Evolutionary conservation across 1,139 yeast genomes (phyloP).

Genomic region (Kluyveromyces sp.): DNA sequence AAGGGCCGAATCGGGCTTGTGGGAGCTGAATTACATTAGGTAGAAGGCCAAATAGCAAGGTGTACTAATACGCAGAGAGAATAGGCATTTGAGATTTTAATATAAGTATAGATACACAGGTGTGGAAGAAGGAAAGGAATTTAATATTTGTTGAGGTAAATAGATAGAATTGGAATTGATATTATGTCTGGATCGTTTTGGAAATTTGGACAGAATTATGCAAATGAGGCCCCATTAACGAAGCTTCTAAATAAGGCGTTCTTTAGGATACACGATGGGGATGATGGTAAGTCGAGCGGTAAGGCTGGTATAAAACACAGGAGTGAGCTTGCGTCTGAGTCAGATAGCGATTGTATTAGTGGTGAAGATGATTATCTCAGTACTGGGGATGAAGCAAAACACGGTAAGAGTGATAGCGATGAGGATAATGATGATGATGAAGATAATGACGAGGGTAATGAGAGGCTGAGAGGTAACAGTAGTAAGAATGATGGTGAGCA

Average conservation of each 20-base stretch:
- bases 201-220: slow-evolving; percentile 83
- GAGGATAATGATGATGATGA: slow-evolving; percentile 7
- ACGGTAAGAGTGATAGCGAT: slow-evolving; percentile 10
- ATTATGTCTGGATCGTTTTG: slow-evolving; percentile 77
- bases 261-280: slow-evolving; percentile 35
- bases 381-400: neutral
- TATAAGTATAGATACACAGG: no score
- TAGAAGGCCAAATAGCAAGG: no score
- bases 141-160: no score
- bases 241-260: slow-evolving; percentile 47
- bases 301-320: slow-evolving; percentile 31
- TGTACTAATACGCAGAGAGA: no score
- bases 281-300: neutral
- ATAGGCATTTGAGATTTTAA: no score
- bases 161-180: no score
- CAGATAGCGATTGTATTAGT: slow-evolving; percentile 12
- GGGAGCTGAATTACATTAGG: no score
- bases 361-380: slow-evolving; percentile 14
- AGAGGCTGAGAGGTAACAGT: slow-evolving; percentile 14
- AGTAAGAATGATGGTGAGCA: slow-evolving; percentile 7
- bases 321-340: slow-evolving; percentile 13
- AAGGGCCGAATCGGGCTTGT: no score
- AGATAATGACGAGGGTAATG: slow-evolving; percentile 5
- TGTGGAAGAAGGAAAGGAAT: no score
- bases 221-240: slow-evolving; percentile 67